phyloP scores from a whole-genome alignment of 371 early-diverging fungal species.

The Circinella umbellata region DNA sequence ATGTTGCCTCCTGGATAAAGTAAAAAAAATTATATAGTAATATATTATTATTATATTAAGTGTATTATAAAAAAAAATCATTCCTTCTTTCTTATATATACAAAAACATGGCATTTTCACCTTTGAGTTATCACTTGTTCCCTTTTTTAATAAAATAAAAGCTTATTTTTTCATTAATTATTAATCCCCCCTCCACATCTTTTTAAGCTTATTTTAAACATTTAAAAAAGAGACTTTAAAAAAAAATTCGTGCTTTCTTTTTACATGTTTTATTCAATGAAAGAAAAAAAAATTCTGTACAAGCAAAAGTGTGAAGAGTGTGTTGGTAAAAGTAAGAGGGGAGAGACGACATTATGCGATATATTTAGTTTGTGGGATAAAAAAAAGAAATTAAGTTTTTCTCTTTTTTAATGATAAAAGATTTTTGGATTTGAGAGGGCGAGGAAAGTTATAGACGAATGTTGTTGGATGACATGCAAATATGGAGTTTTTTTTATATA shows the following conservation, averaged over 20 bases:
- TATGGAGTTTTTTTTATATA: not conserved
- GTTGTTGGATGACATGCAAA: not conserved
- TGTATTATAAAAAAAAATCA: not conserved
- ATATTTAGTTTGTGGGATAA: conserved; percentile 6
- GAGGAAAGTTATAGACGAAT: not conserved
- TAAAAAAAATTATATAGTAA: not conserved
- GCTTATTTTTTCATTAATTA: too few relatives aligned
- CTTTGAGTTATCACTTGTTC: too few relatives aligned
- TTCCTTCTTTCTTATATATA: too few relatives aligned
- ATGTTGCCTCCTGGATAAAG: conserved; percentile 93
- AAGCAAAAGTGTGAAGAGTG: not conserved
- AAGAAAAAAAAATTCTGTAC: conserved; percentile 17
- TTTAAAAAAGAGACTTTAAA: not conserved
- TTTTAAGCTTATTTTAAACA: too few relatives aligned
- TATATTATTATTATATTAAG: not conserved
- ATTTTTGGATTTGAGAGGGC: too few relatives aligned
- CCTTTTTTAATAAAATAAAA: not conserved
- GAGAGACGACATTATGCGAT: conserved; percentile 12
- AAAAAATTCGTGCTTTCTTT: conserved; percentile 12
- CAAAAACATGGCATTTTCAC: too few relatives aligned
- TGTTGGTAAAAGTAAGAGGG: not conserved
- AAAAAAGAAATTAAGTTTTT: not conserved
- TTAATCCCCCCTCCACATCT: too few relatives aligned
- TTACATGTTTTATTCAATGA: conserved; percentile 14
- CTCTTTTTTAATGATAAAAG: not conserved